These are phyloP conservation scores for Neonothopanus nambi DNA, from an alignment of 1,284 basidiomycete species.

Conservation along the genomic window DNA sequence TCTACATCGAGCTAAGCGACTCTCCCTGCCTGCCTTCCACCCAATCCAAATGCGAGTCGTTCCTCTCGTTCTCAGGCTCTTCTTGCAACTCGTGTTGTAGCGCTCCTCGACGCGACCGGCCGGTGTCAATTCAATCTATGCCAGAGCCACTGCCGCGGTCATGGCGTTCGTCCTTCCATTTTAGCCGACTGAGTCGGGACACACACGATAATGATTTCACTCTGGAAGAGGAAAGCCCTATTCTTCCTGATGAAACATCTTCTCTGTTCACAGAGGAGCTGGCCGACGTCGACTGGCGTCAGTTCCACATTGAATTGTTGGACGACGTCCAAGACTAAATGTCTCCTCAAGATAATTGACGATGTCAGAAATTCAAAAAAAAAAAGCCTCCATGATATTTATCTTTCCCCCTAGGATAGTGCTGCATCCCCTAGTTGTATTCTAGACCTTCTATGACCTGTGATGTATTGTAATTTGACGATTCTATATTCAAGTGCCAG, in stretches of 20 bases:
- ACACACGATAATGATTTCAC: constrained; percentile 31
- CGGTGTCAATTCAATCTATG: constrained; percentile 35
- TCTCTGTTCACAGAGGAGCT: constrained; percentile 19
- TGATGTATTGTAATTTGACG: too few species aligned
- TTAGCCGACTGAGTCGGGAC: constrained; percentile 27
- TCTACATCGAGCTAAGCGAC: constrained; percentile 38
- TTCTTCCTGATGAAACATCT: constrained; percentile 21
- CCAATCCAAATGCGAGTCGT: constrained; percentile 36
- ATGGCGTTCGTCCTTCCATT: constrained; percentile 26
- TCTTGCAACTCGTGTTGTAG: constrained; percentile 29
- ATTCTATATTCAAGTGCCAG: too few species aligned
- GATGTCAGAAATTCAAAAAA: too few species aligned
- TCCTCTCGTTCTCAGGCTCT: constrained; percentile 43
- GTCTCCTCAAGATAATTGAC: too few species aligned
- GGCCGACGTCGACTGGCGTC: constrained; percentile 43
- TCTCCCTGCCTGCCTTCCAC: constrained; percentile 13
- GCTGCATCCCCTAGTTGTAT: too few species aligned
- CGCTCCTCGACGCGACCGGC: constrained; percentile 30
- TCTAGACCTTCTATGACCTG: too few species aligned
- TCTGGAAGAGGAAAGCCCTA: constrained; percentile 31
- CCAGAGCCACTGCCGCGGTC: constrained; percentile 28
- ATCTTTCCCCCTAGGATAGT: too few species aligned
- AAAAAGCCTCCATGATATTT: too few species aligned
- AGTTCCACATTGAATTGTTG: constrained; percentile 42
- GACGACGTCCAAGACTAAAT: constrained; percentile 14